Evolutionary conservation across 345 rosid genomes (phyloP).

Genomic region (Salix koriyanagi): DNA sequence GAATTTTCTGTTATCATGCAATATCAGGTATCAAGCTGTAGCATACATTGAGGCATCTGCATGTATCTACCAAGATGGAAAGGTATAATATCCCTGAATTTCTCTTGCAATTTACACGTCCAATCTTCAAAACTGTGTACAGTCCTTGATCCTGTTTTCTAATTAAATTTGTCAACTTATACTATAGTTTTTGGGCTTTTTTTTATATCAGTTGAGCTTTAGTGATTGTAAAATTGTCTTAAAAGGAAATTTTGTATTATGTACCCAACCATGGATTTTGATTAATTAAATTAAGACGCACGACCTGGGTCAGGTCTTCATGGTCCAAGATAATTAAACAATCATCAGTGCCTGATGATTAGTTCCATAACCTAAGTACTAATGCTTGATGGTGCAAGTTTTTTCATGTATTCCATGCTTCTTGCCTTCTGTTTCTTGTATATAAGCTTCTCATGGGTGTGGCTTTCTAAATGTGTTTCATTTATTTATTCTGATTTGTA

Average conservation of each 20-base stretch:
- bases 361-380: neutral
- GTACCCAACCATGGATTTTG: neutral
- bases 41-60: too few relatives aligned
- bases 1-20: too few relatives aligned
- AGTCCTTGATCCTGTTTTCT: neutral
- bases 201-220: neutral
- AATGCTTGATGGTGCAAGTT: neutral
- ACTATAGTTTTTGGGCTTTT: neutral
- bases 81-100: too few relatives aligned
- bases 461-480: neutral
- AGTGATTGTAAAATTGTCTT: neutral
- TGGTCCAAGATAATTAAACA: too few relatives aligned
- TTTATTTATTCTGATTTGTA: slow-evolving; percentile 22
- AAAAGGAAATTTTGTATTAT: neutral
- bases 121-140: slow-evolving; percentile 38
- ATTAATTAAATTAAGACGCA: neutral
- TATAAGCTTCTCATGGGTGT: neutral
- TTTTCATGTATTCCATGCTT: neutral
- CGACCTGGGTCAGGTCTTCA: too few relatives aligned
- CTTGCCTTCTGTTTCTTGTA: neutral
- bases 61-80: too few relatives aligned
- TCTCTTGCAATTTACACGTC: too few relatives aligned
- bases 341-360: neutral
- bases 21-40: too few relatives aligned
- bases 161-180: neutral